These are phyloP conservation scores for Russula abietina DNA, from an alignment of 768 basidiomycete genomes.

Conservation along the genomic window DNA sequence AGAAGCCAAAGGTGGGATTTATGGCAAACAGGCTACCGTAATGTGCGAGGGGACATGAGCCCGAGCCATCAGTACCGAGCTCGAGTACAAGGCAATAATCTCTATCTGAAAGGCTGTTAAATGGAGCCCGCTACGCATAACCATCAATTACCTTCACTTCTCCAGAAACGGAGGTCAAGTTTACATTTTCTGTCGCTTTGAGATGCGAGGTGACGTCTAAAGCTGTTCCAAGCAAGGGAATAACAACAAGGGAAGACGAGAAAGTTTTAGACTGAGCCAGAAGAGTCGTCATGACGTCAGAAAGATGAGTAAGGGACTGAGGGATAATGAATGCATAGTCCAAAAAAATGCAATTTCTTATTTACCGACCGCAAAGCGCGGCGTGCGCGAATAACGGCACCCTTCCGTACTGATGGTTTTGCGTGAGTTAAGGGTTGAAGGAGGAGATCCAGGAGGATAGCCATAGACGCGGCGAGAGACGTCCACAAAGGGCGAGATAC, in stretches of 20 bases:
- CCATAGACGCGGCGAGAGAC: constrained; percentile 49
- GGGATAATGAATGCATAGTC: background rate
- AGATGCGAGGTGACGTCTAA: constrained; percentile 67
- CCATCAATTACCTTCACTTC: constrained; percentile 40
- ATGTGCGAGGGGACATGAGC: constrained; percentile 51
- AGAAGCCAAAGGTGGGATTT: background rate
- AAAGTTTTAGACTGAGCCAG: constrained; percentile 47
- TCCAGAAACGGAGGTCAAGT: constrained; percentile 39
- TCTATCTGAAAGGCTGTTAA: constrained; percentile 38
- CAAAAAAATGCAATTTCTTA: constrained; percentile 5
- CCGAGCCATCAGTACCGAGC: constrained; percentile 62
- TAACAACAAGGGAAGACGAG: constrained; percentile 36
- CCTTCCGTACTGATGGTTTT: constrained; percentile 55
- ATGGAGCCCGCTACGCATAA: background rate
- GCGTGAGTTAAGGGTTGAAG: constrained; percentile 46
- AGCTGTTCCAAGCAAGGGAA: constrained; percentile 59
- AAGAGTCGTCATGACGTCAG: constrained; percentile 47
- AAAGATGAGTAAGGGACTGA: constrained; percentile 41
- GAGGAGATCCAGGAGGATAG: constrained; percentile 53
- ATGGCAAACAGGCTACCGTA: constrained; percentile 39
- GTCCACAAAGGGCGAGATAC: constrained; percentile 44
- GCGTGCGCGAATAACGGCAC: constrained; percentile 54
- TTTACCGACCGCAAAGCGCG: constrained; percentile 62
- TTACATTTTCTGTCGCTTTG: constrained; percentile 46
- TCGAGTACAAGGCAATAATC: constrained; percentile 55